Evolutionary conservation across 1,139 yeast genomes (phyloP).

Genomic region (Geotrichum histeridarum): DNA sequence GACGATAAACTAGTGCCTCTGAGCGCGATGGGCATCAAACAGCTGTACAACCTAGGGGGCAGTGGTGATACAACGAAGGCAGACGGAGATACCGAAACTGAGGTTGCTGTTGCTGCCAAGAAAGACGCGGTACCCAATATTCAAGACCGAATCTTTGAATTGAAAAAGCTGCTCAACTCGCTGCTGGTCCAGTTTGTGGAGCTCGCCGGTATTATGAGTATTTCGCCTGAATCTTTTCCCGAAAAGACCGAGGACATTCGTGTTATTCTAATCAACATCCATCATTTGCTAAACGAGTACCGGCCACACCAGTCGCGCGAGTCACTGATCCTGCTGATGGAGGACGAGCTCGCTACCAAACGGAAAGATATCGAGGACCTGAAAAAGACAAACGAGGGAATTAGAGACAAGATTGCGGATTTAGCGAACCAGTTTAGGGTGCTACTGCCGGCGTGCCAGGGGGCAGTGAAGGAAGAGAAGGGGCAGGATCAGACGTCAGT

Average conservation of each 20-base stretch:
- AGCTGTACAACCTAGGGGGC: slow-evolving; percentile 44
- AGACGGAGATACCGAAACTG: slow-evolving; percentile 18
- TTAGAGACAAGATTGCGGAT: slow-evolving; percentile 25
- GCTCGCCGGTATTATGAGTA: slow-evolving; percentile 64
- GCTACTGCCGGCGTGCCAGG: slow-evolving; percentile 4
- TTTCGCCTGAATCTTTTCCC: slow-evolving; percentile 63
- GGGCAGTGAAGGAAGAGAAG: background rate
- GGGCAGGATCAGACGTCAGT: background rate
- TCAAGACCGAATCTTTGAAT: slow-evolving; percentile 52
- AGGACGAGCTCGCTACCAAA: slow-evolving; percentile 40
- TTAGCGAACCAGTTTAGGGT: slow-evolving; percentile 26
- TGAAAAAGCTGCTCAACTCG: slow-evolving; percentile 65
- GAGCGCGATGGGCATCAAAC: slow-evolving; percentile 62
- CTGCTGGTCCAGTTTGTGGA: slow-evolving; percentile 67
- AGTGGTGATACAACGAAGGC: slow-evolving; percentile 25
- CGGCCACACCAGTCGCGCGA: slow-evolving; percentile 88
- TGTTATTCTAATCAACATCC: slow-evolving; percentile 72
- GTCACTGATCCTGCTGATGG: slow-evolving; percentile 64
- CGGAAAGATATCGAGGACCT: slow-evolving; percentile 28
- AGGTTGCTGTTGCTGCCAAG: slow-evolving; percentile 14
- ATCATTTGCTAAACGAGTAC: slow-evolving; percentile 76
- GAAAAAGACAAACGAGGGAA: slow-evolving; percentile 27
- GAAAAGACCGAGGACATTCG: slow-evolving; percentile 66
- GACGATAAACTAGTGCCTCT: slow-evolving; percentile 66
- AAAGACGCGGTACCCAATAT: slow-evolving; percentile 12